phyloP scores from a whole-genome alignment of 2,329 filamentous ascomycete species.

The Albophoma yamanashiensis region DNA sequence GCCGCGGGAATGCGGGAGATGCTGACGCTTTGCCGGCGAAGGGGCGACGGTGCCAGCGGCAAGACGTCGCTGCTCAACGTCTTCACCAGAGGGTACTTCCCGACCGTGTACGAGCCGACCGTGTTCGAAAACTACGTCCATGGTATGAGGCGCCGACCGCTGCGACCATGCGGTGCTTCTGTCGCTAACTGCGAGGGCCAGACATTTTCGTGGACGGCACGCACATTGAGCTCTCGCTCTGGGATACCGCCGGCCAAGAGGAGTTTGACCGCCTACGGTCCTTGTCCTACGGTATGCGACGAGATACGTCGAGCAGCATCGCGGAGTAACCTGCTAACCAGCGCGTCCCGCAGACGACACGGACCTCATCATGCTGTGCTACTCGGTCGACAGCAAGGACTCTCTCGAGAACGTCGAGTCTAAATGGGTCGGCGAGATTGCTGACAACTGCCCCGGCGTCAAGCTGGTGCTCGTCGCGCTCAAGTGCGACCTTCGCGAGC shows the following conservation, averaged over 20 bases:
- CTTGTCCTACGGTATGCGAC: slow-evolving; percentile 67
- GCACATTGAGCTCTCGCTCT: slow-evolving; percentile 93
- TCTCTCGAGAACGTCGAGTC: slow-evolving; percentile 97
- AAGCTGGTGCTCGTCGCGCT: slow-evolving; percentile 91
- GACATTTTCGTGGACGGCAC: slow-evolving; percentile 98
- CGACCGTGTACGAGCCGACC: slow-evolving; percentile 95
- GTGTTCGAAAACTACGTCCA: slow-evolving; percentile 99
- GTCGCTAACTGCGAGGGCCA: slow-evolving; percentile 20
- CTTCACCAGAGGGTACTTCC: slow-evolving; percentile 96
- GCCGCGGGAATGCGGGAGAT: not conserved
- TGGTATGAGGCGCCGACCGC: slow-evolving; percentile 41
- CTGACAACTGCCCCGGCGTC: slow-evolving; percentile 92
- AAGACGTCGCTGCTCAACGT: slow-evolving; percentile 97
- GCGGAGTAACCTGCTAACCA: not conserved
- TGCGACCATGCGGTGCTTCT: slow-evolving; percentile 1
- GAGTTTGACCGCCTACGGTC: slow-evolving; percentile 96
- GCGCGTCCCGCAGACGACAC: slow-evolving; percentile 53
- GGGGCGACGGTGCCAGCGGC: slow-evolving; percentile 90
- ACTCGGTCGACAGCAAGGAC: slow-evolving; percentile 91
- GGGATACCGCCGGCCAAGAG: slow-evolving; percentile 98
- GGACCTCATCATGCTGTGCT: slow-evolving; percentile 97
- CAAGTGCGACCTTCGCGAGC: slow-evolving; percentile 91
- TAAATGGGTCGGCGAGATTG: slow-evolving; percentile 97
- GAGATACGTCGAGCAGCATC: not conserved
- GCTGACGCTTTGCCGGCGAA: slow-evolving; percentile 24